Evolutionary conservation across 164 flowering plant genomes (phyloP), one percentile per base, ranked within the genome.

Genomic region (grape (Vitis vinifera)): DNA sequence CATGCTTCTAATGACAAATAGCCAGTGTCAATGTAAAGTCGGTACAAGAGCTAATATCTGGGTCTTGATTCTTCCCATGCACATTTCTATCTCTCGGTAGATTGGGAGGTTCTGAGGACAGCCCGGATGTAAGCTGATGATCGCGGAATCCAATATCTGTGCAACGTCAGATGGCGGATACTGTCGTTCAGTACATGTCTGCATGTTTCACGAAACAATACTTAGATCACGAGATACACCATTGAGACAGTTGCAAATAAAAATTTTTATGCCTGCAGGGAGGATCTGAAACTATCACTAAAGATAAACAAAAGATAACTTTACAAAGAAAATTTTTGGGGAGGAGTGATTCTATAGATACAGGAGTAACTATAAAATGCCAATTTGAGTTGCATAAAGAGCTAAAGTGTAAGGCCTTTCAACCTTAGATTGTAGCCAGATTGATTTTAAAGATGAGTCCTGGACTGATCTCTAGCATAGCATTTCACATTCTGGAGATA

Each of bases 81-180:
- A 78, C 79, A 67, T 78, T 62, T 84, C 78, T 53, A 84, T 82
- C 57, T 84, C 87, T 55, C 79, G 59, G 66, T 84, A 84, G 31
- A 84, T 69, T 1, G 78, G 81, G 27, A 76, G 73, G 55, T 82
- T 84, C 65, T 80, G 82, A 8, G 82, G 69, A 59, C 85, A 80
- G 67, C 64, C 55, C 0, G 87, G 87, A 16, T 78, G 79, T 79
- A 84, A 62, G 70, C 82, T 80, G 48, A 70, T 65, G 17, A 82
- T 79, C 3, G 82, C 83, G 16, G 76, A 77, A 62, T 82, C 87
- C 13, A 84, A 71, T 55, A 82, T 73, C 73, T 76, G 80, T 15
- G 82, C 85, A 71, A 84, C 85, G 48, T 82, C 84, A 1, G 79
- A 76, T 13, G 83, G 85, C 10, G 87, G 82, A 52, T 78, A 84